Percentiles rank a stretch among this genome's conserved stretches.
These are phyloP conservation scores for Quercus cerris DNA, from an alignment of 306 rosid species.

Conservation along the genomic window DNA sequence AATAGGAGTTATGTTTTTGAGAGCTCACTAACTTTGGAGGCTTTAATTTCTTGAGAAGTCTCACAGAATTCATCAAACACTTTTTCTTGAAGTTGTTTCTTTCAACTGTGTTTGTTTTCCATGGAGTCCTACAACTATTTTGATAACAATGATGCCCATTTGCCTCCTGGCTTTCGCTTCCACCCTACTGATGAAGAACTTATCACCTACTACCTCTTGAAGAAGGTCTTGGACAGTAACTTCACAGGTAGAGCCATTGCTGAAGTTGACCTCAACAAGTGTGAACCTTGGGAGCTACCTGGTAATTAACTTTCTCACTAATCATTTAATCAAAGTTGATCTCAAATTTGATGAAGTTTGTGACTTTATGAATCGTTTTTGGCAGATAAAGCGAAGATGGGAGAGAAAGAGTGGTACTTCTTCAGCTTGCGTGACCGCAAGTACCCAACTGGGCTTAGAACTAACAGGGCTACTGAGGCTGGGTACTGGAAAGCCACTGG, in stretches of 20 bases:
- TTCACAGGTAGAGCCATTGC: slow-evolving; percentile 88
- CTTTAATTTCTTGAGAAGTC: neutral
- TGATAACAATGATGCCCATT: slow-evolving; percentile 31
- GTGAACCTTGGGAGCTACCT: slow-evolving; percentile 98
- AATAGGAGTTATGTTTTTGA: too few relatives aligned
- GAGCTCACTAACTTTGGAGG: neutral
- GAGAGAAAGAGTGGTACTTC: slow-evolving; percentile 97
- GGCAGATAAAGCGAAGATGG: slow-evolving; percentile 91
- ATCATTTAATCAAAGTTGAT: neutral
- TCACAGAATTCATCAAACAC: neutral
- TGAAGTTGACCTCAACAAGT: slow-evolving; percentile 94
- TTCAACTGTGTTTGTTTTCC: neutral
- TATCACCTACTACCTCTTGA: slow-evolving; percentile 80
- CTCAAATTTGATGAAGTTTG: neutral
- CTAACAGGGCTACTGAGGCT: slow-evolving; percentile 91
- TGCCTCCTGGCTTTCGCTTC: slow-evolving; percentile 95
- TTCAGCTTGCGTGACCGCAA: slow-evolving; percentile 83
- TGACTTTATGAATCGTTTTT: neutral
- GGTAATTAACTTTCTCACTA: slow-evolving; percentile 29
- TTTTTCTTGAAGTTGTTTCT: neutral
- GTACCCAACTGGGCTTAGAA: slow-evolving; percentile 86
- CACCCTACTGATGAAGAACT: slow-evolving; percentile 98
- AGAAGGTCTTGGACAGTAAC: slow-evolving; percentile 70
- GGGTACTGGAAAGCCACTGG: slow-evolving; percentile 99
- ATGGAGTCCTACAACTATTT: slow-evolving; percentile 29